These are phyloP conservation scores for Vaccinium macrocarpon DNA, from an alignment of 148 eudicot species.

Conservation along the genomic window DNA sequence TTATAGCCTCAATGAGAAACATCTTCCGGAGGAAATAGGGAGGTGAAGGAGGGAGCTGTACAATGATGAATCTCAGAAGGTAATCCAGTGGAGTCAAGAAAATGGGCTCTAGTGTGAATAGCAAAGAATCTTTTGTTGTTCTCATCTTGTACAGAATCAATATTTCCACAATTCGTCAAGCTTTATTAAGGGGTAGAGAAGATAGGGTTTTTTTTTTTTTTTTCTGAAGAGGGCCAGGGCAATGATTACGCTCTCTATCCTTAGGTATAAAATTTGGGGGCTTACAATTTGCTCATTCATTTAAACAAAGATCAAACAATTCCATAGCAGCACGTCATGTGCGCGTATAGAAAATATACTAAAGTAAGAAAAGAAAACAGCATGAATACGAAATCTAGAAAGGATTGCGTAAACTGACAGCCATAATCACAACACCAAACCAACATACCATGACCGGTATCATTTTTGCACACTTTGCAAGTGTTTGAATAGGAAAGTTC, in stretches of 20 bases:
- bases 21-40: neutral
- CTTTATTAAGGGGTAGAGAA: neutral
- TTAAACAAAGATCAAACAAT: neutral
- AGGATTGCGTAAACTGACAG: neutral
- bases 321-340: neutral
- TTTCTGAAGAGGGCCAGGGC: neutral
- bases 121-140: neutral
- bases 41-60: neutral
- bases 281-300: neutral
- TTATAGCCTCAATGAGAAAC: neutral
- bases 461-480: conserved; percentile 98
- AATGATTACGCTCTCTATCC: neutral
- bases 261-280: neutral
- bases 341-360: neutral
- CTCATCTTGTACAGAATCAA: neutral
- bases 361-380: neutral
- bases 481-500: conserved; percentile 94
- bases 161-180: neutral
- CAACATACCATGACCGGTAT: conserved; percentile 92
- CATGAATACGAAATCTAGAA: neutral
- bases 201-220: neutral
- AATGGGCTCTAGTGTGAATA: neutral
- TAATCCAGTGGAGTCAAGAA: neutral
- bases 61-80: neutral
- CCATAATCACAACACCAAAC: neutral